Conservation (phyloP, 306 rosid species). For the Hippophae gyantsensis region DNA sequence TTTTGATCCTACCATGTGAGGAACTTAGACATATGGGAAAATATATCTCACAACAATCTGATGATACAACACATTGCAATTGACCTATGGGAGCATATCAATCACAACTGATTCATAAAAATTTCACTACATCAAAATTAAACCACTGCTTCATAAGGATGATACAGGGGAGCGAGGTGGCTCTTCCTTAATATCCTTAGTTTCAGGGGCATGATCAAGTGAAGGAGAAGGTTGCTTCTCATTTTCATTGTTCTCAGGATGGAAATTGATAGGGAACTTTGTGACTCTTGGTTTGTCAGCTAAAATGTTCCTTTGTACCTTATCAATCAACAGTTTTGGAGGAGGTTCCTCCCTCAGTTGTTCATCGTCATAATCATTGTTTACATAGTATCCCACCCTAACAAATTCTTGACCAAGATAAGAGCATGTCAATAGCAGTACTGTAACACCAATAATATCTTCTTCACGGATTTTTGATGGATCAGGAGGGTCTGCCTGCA, state of each 20-base stretch:
- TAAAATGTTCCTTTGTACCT: constrained; percentile 80
- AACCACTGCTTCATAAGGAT: constrained; percentile 2
- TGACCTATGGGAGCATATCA: too few species aligned
- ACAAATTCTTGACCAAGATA: constrained; percentile 84
- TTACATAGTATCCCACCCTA: constrained; percentile 84
- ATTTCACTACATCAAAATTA: neutral
- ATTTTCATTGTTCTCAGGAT: constrained; percentile 30
- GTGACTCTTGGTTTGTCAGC: constrained; percentile 93
- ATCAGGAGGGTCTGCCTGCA: constrained; percentile 89
- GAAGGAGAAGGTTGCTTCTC: constrained; percentile 14
- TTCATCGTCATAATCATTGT: constrained; percentile 89
- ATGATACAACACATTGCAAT: too few species aligned
- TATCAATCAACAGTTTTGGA: constrained; percentile 54
- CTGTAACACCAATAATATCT: constrained; percentile 84
- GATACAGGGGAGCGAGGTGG: constrained; percentile 9
- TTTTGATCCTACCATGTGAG: too few species aligned
- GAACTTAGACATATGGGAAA: too few species aligned
- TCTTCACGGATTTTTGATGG: constrained; percentile 88
- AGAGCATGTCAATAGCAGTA: constrained; percentile 74
- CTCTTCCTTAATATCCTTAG: constrained; percentile 11
- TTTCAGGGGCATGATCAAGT: constrained; percentile 10
- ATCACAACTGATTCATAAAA: neutral
- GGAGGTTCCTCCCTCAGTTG: constrained; percentile 94
- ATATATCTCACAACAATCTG: too few species aligned
- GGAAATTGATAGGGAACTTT: constrained; percentile 68